phyloP scores from a whole-genome alignment of 345 rosid genomes.

The Dipteronia dyeriana region DNA sequence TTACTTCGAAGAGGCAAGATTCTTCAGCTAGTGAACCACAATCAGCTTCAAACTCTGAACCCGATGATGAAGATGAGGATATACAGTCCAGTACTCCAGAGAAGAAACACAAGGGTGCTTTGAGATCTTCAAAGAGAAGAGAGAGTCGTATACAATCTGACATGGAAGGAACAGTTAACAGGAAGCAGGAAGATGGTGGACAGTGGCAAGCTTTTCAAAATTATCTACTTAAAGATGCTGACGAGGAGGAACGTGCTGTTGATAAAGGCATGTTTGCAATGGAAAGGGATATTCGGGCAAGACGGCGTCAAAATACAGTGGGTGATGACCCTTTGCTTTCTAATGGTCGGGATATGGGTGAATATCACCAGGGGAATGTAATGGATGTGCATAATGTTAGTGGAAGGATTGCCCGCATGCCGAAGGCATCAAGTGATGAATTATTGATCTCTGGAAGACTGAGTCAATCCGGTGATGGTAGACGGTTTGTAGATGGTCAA shows the following conservation, averaged over 20 bases:
- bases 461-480: conserved; percentile 37
- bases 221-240: conserved; percentile 70
- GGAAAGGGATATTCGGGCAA: conserved; percentile 61
- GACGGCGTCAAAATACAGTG: conserved; percentile 43
- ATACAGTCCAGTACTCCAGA: conserved; percentile 21
- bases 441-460: conserved; percentile 42
- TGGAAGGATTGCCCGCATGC: conserved; percentile 46
- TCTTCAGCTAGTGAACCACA: conserved; percentile 61
- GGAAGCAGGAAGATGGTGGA: conserved; percentile 48
- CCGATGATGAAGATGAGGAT: conserved; percentile 48
- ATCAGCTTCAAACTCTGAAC: conserved; percentile 53
- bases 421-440: conserved; percentile 58
- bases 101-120: conserved; percentile 31
- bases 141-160: conserved; percentile 27
- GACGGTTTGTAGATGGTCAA: conserved; percentile 40
- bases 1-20: conserved; percentile 61
- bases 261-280: conserved; percentile 52
- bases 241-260: conserved; percentile 55
- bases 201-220: conserved; percentile 94
- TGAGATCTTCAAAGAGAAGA: conserved; percentile 41
- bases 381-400: conserved; percentile 46
- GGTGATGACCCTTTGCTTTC: conserved; percentile 62
- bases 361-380: conserved; percentile 43
- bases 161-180: too few species aligned
- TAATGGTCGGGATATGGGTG: conserved; percentile 46